Evolutionary conservation across 75 land plant genomes (phyloP), one percentile per base, ranked within the genome.

Genomic region (Picea sitchensis): DNA sequence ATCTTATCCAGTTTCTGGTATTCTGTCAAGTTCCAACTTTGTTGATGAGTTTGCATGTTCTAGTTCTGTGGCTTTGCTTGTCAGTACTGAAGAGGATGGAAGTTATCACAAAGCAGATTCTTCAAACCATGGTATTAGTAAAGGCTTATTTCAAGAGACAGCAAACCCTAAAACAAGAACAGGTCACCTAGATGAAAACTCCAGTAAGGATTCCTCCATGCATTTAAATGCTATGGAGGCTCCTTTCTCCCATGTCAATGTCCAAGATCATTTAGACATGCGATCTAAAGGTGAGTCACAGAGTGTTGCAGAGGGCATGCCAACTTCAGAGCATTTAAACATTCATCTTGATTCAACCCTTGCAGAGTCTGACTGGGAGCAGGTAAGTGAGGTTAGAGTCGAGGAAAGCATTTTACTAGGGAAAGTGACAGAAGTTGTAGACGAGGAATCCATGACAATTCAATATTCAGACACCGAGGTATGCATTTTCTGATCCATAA

Each of bases 401-500:
- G 89, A 83, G 69, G 83, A 64, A 0, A 60, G 36, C 64, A 80
- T 80, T 54, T 80, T 79, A 26, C 79, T 58, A 32, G 62, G 47
- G 30, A 85, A 82, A 61, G 51, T 12, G 23, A 18, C 18, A 13
- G 60, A 63, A 36, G 30, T 77, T 8, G 26, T 23, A 57, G 67
- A 63, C 20, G 83, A 79, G 34, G 86, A 82, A 57, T 83, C 75
- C 20, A 67, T 76, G 38, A 65, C 76, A 78, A 58, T 51, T 18
- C 83, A 74, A 44, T 74, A 80, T 15, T 89, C 84, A 57, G 90
- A 88, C 0, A 80, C 84, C 67, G 92, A 90, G 92, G 94, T 90
- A 88, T 21, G 54, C 21, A 2, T 82, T 63, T 76, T 77, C 54
- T 18, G 51, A 3, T 71, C 44, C 51, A 38, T 20, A 2, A 44